A percentile compares a stretch with the other conserved stretches of the same genome.
Evolutionary conservation across 257 asterid genomes (phyloP).

Genomic region (Nicotiana sylvestris): DNA sequence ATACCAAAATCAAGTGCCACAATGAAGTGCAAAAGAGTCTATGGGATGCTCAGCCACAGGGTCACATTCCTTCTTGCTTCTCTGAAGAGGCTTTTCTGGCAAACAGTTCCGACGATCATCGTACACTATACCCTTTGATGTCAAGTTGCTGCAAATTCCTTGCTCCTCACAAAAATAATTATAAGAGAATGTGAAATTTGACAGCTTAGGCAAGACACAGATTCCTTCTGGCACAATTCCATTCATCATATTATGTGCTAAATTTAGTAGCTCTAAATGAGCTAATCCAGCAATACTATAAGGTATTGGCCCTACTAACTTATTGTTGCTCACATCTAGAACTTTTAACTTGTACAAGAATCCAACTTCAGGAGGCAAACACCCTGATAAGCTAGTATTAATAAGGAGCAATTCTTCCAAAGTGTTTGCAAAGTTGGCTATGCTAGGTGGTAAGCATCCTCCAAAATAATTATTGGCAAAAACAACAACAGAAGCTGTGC

Average conservation of each 20-base stretch:
- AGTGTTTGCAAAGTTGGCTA: constrained; percentile 45
- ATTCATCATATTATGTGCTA: constrained; percentile 57
- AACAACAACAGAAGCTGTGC: constrained; percentile 60
- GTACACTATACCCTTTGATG: constrained; percentile 36
- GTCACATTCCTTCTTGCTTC: constrained; percentile 66
- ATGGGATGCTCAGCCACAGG: constrained; percentile 39
- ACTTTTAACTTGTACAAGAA: constrained; percentile 49
- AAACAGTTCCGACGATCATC: constrained; percentile 65
- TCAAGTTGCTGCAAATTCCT: constrained; percentile 50
- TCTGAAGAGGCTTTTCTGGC: constrained; percentile 52
- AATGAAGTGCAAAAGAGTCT: constrained; percentile 38
- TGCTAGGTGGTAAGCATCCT: constrained; percentile 62
- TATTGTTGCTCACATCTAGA: constrained; percentile 51
- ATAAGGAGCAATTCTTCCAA: constrained; percentile 55
- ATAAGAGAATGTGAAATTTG: constrained; percentile 44
- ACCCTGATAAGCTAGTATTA: constrained; percentile 53
- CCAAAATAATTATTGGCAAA: constrained; percentile 58
- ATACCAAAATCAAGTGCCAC: constrained; percentile 14
- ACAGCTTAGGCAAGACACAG: constrained; percentile 47
- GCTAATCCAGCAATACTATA: constrained; percentile 53
- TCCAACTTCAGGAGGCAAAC: constrained; percentile 65
- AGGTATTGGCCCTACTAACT: constrained; percentile 54
- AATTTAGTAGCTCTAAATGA: constrained; percentile 47
- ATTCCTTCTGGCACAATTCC: constrained; percentile 61
- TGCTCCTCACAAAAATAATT: constrained; percentile 58